A percentile compares a stretch with the other conserved stretches of the same genome.
Evolutionary conservation across 2,329 filamentous ascomycete species (phyloP).

Genomic region (Trichoderma gracile): DNA sequence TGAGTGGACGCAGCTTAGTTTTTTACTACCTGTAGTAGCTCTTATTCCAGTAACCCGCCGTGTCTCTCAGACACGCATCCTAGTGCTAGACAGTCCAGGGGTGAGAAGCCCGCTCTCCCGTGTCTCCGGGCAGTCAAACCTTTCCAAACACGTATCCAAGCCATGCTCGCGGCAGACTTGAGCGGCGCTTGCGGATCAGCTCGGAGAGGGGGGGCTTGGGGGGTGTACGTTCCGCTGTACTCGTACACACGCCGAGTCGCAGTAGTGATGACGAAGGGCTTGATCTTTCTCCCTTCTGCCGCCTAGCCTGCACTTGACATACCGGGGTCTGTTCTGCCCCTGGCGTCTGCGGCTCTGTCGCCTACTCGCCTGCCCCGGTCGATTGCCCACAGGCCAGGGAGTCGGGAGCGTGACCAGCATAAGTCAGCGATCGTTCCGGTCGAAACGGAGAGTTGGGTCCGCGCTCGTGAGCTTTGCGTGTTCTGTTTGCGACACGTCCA

Average conservation of each 20-base stretch:
- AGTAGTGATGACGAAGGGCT: conserved; percentile 14
- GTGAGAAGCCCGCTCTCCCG: conserved; percentile 21
- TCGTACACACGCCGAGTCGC: not conserved
- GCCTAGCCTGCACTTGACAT: not conserved
- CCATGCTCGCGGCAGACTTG: not conserved
- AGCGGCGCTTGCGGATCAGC: conserved; percentile 18
- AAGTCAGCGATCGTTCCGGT: conserved; percentile 4
- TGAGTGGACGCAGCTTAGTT: conserved; percentile 5
- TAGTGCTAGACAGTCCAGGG: conserved; percentile 18
- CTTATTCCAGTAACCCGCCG: conserved; percentile 9
- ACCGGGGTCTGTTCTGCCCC: conserved; percentile 7
- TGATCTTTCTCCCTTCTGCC: not conserved
- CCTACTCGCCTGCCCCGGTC: conserved; percentile 3
- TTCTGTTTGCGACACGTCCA: not conserved
- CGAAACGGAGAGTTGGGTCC: conserved; percentile 12
- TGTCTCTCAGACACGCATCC: not conserved
- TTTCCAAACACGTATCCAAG: not conserved
- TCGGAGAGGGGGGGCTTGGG: not conserved
- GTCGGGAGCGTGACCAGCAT: conserved; percentile 7
- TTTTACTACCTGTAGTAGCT: conserved; percentile 1
- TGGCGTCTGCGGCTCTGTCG: conserved; percentile 15
- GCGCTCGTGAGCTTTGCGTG: not conserved
- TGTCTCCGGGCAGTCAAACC: conserved; percentile 22
- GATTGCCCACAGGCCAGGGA: conserved; percentile 7
- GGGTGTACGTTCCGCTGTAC: not conserved